A percentile compares a stretch with the other conserved stretches of the same genome.
phyloP scores from a whole-genome alignment of 495 filamentous ascomycete genomes.

The Lophiostoma macrostomum region DNA sequence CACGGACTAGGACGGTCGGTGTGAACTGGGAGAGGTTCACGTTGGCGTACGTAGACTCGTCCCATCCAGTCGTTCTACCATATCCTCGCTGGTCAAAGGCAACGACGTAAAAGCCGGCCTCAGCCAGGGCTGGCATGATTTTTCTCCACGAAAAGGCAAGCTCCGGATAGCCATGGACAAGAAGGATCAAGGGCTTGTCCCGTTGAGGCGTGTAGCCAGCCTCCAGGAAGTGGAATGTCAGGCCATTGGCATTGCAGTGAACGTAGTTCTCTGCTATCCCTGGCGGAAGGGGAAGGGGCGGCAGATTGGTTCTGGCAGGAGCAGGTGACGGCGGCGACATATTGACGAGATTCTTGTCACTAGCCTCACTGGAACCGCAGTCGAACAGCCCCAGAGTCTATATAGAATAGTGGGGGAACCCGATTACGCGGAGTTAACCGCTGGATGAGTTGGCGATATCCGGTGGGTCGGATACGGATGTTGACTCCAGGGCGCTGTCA shows the following conservation, averaged over 20 bases:
- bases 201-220: slow-evolving; percentile 46
- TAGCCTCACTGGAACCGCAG: neutral
- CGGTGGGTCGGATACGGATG: slow-evolving; percentile 3
- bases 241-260: slow-evolving; percentile 37
- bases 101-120: slow-evolving; percentile 59
- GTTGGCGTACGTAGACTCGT: slow-evolving; percentile 47
- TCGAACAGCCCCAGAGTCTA: neutral
- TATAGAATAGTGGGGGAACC: slow-evolving; percentile 6
- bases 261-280: slow-evolving; percentile 45
- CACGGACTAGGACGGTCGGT: slow-evolving; percentile 58
- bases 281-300: slow-evolving; percentile 53
- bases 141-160: slow-evolving; percentile 69
- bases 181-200: slow-evolving; percentile 54
- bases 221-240: slow-evolving; percentile 62
- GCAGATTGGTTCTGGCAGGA: slow-evolving; percentile 15
- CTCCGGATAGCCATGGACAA: slow-evolving; percentile 66
- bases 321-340: slow-evolving; percentile 11
- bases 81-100: slow-evolving; percentile 69
- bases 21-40: slow-evolving; percentile 58
- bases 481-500: neutral
- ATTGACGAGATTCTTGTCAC: neutral
- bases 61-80: slow-evolving; percentile 63
- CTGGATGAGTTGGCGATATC: neutral
- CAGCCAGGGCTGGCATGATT: slow-evolving; percentile 55
- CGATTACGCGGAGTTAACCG: slow-evolving; percentile 3